These are phyloP conservation scores for Moniliophthora roreri DNA, from an alignment of 1,284 basidiomycete species.

Conservation along the genomic window DNA sequence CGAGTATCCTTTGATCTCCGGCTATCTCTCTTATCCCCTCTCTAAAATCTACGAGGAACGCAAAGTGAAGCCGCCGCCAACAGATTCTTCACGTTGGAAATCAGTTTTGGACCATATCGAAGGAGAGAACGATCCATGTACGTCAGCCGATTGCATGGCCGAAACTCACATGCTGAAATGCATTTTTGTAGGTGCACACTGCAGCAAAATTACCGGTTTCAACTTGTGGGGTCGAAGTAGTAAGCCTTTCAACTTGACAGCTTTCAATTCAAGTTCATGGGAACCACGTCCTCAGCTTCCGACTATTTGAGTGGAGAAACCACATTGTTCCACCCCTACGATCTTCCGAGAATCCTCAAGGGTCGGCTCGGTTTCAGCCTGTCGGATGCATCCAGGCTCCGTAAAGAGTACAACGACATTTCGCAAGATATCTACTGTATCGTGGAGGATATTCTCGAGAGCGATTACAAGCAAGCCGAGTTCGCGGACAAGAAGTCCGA, in stretches of 20 bases:
- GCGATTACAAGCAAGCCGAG: not conserved
- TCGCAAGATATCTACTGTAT: not conserved
- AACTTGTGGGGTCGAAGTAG: slow-evolving; percentile 15
- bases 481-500: slow-evolving; percentile 27
- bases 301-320: no score
- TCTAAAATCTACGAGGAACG: slow-evolving; percentile 22
- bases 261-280: no score
- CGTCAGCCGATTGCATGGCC: slow-evolving; percentile 9
- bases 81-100: slow-evolving; percentile 21
- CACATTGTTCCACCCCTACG: no score
- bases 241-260: not conserved
- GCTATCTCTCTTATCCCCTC: slow-evolving; percentile 24
- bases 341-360: not conserved
- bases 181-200: slow-evolving; percentile 20
- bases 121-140: slow-evolving; percentile 28
- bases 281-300: no score
- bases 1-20: slow-evolving; percentile 4
- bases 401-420: not conserved
- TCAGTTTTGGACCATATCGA: slow-evolving; percentile 28
- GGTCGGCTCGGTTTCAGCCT: not conserved
- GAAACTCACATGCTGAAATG: not conserved
- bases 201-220: slow-evolving; percentile 18
- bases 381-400: not conserved
- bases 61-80: slow-evolving; percentile 19
- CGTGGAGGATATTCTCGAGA: slow-evolving; percentile 30